These are phyloP conservation scores for Suillus americanus DNA, from an alignment of 768 basidiomycete genomes.

Conservation along the genomic window DNA sequence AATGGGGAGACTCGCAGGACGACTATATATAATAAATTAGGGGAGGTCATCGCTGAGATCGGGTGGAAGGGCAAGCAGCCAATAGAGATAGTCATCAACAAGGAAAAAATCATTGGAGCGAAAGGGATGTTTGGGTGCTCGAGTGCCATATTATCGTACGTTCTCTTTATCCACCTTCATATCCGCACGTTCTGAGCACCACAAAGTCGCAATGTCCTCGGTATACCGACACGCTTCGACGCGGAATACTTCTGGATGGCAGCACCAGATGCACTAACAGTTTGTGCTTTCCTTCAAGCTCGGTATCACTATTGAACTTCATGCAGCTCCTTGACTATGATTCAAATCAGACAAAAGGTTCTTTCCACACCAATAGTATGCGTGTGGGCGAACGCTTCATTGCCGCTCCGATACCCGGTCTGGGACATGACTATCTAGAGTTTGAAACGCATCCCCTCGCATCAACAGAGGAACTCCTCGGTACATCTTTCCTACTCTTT, in stretches of 20 bases:
- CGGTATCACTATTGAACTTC: slow-evolving; percentile 6
- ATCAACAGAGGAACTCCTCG: slow-evolving; percentile 52
- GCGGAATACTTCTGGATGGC: slow-evolving; percentile 61
- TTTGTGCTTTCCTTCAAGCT: slow-evolving; percentile 28
- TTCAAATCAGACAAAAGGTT: slow-evolving; percentile 47
- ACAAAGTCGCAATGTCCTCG: slow-evolving; percentile 55
- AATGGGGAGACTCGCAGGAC: slow-evolving; percentile 39
- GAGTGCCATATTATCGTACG: slow-evolving; percentile 55
- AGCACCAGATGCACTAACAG: slow-evolving; percentile 51
- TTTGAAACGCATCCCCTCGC: slow-evolving; percentile 49
- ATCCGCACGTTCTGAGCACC: slow-evolving; percentile 4
- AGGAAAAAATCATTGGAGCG: slow-evolving; percentile 50
- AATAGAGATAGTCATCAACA: slow-evolving; percentile 46
- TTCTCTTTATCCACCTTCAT: slow-evolving; percentile 1
- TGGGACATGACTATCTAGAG: slow-evolving; percentile 60
- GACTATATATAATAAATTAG: slow-evolving; percentile 41
- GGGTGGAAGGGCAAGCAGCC: slow-evolving; percentile 55
- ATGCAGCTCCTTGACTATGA: slow-evolving; percentile 53
- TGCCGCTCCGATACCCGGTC: slow-evolving; percentile 48
- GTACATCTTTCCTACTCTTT: slow-evolving; percentile 23
- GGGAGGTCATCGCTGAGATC: slow-evolving; percentile 45
- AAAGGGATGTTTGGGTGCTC: slow-evolving; percentile 58
- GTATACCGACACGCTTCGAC: slow-evolving; percentile 62
- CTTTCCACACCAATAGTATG: slow-evolving; percentile 51
- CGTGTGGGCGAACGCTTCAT: slow-evolving; percentile 46